Conservation (phyloP, 345 rosid species). For the Hibiscus tridactylites region DNA sequence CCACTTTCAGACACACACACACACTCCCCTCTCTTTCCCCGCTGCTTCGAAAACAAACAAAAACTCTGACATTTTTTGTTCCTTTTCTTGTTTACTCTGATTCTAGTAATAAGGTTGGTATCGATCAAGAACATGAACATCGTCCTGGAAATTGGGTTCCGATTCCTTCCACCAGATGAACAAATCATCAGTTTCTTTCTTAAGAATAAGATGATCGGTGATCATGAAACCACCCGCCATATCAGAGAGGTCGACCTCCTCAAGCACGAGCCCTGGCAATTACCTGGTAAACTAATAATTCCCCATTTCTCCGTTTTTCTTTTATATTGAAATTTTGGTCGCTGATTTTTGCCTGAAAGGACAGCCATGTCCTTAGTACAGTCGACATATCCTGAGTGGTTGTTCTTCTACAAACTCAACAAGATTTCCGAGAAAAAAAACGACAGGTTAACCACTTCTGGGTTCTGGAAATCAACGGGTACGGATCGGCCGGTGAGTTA, state of each 20-base stretch:
- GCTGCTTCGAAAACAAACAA: no score
- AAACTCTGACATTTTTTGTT: no score
- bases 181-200: slow-evolving; percentile 32
- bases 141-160: slow-evolving; percentile 12
- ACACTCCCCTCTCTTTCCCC: neutral
- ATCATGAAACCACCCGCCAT: neutral
- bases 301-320: neutral
- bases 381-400: slow-evolving; percentile 24
- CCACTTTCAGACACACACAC: neutral
- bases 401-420: slow-evolving; percentile 28
- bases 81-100: no score
- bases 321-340: neutral
- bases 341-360: neutral
- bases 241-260: slow-evolving; percentile 33
- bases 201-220: slow-evolving; percentile 20
- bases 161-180: slow-evolving; percentile 41
- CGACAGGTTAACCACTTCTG: slow-evolving; percentile 23
- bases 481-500: slow-evolving; percentile 12
- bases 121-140: neutral
- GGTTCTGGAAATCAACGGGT: slow-evolving; percentile 54
- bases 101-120: neutral
- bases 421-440: slow-evolving; percentile 18
- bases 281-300: slow-evolving; percentile 21
- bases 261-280: slow-evolving; percentile 41
- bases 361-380: slow-evolving; percentile 9